Evolutionary conservation across 2,329 filamentous ascomycete species (phyloP).

Genomic region (Penicillium concentricum): DNA sequence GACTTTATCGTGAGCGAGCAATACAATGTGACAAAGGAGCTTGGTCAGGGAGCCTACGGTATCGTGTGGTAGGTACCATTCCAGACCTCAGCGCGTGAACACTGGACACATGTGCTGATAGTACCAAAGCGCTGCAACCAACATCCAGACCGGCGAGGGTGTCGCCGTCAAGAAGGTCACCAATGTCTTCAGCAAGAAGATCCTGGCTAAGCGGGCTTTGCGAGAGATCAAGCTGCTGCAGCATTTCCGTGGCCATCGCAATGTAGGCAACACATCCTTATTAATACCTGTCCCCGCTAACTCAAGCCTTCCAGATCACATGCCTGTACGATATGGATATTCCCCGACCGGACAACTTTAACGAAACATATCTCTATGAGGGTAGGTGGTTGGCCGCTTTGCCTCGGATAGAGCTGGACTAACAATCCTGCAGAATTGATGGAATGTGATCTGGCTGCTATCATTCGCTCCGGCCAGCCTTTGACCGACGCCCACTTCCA

Average conservation of each 20-base stretch:
- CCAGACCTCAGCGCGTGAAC: not conserved
- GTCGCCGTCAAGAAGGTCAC: constrained; percentile 99
- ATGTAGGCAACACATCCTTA: constrained; percentile 55
- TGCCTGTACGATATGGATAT: constrained; percentile 99
- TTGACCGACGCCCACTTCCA: constrained; percentile 98
- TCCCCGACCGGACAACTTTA: constrained; percentile 94
- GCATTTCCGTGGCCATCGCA: constrained; percentile 89
- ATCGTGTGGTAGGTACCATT: constrained; percentile 78
- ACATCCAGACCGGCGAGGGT: constrained; percentile 84
- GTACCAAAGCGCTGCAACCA: constrained; percentile 74
- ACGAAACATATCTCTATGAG: constrained; percentile 98
- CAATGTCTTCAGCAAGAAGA: constrained; percentile 99
- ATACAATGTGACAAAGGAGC: constrained; percentile 97
- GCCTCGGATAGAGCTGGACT: constrained; percentile 2
- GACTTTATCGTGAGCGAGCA: constrained; percentile 98
- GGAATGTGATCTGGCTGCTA: constrained; percentile 97
- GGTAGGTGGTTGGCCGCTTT: constrained; percentile 55
- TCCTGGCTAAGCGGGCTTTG: constrained; percentile 94
- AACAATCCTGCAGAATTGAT: constrained; percentile 71
- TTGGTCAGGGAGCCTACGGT: constrained; percentile 96
- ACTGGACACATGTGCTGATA: not conserved
- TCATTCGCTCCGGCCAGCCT: constrained; percentile 94
- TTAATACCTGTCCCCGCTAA: constrained; percentile 36
- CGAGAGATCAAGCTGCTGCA: constrained; percentile 98
- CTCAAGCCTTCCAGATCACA: constrained; percentile 68